Evolutionary conservation across 2,329 filamentous ascomycete species (phyloP).

Genomic region (Colletotrichum musae): DNA sequence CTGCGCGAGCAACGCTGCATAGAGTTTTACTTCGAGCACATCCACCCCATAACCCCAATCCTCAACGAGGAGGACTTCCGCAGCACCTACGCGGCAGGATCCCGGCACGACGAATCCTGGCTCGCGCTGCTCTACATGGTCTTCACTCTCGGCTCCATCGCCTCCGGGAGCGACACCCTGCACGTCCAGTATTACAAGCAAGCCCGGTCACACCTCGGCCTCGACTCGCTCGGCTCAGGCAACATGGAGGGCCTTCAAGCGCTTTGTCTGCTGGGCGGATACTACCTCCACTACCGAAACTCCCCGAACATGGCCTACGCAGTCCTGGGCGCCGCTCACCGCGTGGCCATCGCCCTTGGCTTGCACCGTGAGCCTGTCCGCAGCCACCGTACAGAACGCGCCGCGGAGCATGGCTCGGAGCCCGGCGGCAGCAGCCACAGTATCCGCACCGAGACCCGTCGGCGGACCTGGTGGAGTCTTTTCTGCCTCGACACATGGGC

Average conservation of each 20-base stretch:
- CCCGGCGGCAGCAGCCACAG: constrained; percentile 14
- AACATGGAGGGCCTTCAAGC: constrained; percentile 44
- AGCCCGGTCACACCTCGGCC: constrained; percentile 65
- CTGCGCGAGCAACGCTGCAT: constrained; percentile 59
- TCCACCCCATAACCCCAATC: constrained; percentile 73
- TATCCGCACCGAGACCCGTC: constrained; percentile 49
- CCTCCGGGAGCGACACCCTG: constrained; percentile 67
- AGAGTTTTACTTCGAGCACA: constrained; percentile 73
- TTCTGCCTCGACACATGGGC: constrained; percentile 60
- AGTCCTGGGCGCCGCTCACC: constrained; percentile 42
- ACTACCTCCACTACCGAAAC: constrained; percentile 45
- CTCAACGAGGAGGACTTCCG: constrained; percentile 72
- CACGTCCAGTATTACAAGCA: constrained; percentile 71
- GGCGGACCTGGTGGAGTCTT: constrained; percentile 60
- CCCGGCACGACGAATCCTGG: constrained; percentile 71
- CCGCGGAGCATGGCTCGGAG: neutral
- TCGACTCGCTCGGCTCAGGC: constrained; percentile 68
- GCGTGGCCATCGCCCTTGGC: constrained; percentile 43
- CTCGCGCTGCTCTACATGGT: constrained; percentile 74
- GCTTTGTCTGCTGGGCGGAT: constrained; percentile 43
- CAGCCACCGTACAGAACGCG: constrained; percentile 1
- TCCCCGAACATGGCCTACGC: constrained; percentile 45
- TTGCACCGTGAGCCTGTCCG: constrained; percentile 40
- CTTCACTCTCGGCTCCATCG: constrained; percentile 73
- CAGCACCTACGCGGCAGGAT: constrained; percentile 48